These are phyloP conservation scores for Bauhinia variegata DNA, from an alignment of 306 rosid genomes.

Conservation along the genomic window DNA sequence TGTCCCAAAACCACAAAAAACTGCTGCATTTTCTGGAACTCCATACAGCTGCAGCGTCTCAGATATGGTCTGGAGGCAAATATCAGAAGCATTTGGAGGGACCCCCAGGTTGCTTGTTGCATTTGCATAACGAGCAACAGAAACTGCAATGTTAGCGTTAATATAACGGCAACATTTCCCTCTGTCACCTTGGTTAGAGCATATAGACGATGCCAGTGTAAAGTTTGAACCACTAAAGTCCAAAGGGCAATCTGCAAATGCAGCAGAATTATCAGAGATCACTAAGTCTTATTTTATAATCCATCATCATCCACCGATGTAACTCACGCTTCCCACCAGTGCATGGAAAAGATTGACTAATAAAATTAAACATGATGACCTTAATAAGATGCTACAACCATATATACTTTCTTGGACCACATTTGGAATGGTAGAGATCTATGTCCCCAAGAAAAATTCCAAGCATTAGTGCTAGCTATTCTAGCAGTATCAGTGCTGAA, in stretches of 20 bases:
- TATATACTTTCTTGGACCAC: constrained; percentile 12
- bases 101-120: constrained; percentile 80
- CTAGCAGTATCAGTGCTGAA: neutral
- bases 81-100: constrained; percentile 57
- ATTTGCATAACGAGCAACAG: constrained; percentile 82
- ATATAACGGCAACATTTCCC: constrained; percentile 95
- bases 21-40: constrained; percentile 70
- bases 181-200: constrained; percentile 66
- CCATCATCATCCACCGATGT: constrained; percentile 14
- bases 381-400: constrained; percentile 33
- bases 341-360: constrained; percentile 13
- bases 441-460: neutral
- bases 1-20: constrained; percentile 86
- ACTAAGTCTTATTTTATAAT: too few species aligned
- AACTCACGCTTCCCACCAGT: constrained; percentile 16
- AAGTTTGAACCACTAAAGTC: constrained; percentile 76
- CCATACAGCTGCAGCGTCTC: constrained; percentile 75
- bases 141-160: constrained; percentile 81
- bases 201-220: constrained; percentile 75
- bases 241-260: constrained; percentile 90
- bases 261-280: constrained; percentile 34
- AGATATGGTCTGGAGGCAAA: constrained; percentile 72
- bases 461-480: constrained; percentile 11
- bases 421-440: neutral
- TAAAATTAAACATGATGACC: constrained; percentile 16